A percentile compares a stretch with the other conserved stretches of the same genome.
phyloP scores from a whole-genome alignment of 129 eudicot species.

The Gnaphalium uliginosum region DNA sequence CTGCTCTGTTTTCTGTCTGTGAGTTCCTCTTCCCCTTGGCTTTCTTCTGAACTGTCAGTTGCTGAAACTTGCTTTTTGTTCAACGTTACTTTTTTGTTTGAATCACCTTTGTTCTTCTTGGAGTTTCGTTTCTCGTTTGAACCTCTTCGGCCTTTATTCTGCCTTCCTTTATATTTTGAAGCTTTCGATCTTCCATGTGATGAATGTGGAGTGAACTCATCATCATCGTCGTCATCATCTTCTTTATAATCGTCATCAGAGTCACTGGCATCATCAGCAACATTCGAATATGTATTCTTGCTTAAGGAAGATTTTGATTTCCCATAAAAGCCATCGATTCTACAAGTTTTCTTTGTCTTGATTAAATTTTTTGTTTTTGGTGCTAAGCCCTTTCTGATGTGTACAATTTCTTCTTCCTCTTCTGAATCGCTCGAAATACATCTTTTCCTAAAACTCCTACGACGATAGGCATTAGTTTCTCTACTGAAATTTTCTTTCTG shows the following conservation, averaged over 20 bases:
- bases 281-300: constrained; percentile 12
- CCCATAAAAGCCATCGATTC: constrained; percentile 25
- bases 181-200: constrained; percentile 22
- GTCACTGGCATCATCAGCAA: constrained; percentile 16
- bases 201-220: constrained; percentile 23
- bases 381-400: background rate
- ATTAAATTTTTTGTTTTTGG: constrained; percentile 16
- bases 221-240: constrained; percentile 32
- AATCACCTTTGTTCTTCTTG: constrained; percentile 16
- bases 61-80: constrained; percentile 10
- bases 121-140: constrained; percentile 17
- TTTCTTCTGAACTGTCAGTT: constrained; percentile 17
- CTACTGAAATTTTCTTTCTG: constrained; percentile 16
- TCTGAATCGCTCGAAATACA: constrained; percentile 21
- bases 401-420: constrained; percentile 17
- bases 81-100: constrained; percentile 22
- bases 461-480: constrained; percentile 24
- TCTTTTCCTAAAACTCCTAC: constrained; percentile 13
- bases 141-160: constrained; percentile 13
- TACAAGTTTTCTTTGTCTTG: constrained; percentile 13
- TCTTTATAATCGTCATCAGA: constrained; percentile 35
- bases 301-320: constrained; percentile 11
- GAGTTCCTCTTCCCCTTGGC: constrained; percentile 31
- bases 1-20: constrained; percentile 20
- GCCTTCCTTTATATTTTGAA: constrained; percentile 20